Conservation (phyloP, 352 stramenopile genomes). For the Pythium grandisporangium region DNA sequence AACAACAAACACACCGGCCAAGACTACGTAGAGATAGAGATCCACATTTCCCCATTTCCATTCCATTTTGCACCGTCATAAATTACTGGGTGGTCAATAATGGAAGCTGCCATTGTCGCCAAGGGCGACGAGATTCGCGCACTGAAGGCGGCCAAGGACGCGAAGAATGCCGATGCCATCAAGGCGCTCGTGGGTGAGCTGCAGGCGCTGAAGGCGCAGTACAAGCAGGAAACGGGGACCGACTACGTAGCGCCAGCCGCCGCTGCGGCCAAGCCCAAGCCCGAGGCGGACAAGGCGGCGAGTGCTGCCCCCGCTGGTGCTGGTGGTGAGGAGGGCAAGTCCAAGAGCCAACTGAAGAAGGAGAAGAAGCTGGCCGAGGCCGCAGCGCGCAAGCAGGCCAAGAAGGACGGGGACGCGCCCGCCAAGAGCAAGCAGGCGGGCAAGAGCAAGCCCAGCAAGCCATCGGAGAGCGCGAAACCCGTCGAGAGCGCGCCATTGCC, state of each 20-base stretch:
- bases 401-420: conserved; percentile 15
- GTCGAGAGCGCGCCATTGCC: conserved; percentile 48
- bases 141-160: conserved; percentile 71
- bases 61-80: no score
- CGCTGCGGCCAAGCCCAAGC: conserved; percentile 27
- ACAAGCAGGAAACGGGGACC: conserved; percentile 61
- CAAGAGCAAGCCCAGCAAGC: conserved; percentile 46
- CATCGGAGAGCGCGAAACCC: conserved; percentile 65
- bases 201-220: conserved; percentile 34
- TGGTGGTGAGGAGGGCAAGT: conserved; percentile 33
- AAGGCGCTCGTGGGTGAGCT: conserved; percentile 32
- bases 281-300: neutral
- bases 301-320: neutral
- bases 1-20: no score
- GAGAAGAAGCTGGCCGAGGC: conserved; percentile 79
- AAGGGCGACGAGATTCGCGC: conserved; percentile 58
- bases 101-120: conserved; percentile 18
- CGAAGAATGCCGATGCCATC: conserved; percentile 17
- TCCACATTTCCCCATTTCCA: no score
- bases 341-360: conserved; percentile 85
- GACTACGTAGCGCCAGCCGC: conserved; percentile 51
- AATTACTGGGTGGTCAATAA: no score
- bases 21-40: no score
- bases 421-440: conserved; percentile 21
- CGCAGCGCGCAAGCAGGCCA: conserved; percentile 45